Evolutionary conservation across 2,329 filamentous ascomycete genomes (phyloP), one percentile per base, ranked within the genome.

Genomic region (Thielaviopsis euricoi): DNA sequence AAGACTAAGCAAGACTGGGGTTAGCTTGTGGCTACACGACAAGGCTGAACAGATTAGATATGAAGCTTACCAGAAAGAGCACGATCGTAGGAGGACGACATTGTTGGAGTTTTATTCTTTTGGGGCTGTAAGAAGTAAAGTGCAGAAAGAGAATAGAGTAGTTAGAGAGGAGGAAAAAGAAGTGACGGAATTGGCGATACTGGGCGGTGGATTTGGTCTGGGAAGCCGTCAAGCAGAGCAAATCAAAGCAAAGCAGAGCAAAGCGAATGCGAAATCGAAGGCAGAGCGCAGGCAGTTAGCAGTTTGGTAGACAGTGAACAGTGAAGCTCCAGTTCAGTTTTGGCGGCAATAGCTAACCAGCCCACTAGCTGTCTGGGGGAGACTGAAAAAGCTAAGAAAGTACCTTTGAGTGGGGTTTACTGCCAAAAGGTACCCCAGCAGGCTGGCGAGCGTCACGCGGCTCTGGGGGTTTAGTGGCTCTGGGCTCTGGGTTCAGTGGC

Each of bases 11-110:
- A n/a, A 63, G 69, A 63, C 64, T 59, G 64, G 51, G 62, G 71
- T 80, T 74, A 80, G 75, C 69, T 60, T 43, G 46, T 43, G 50
- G 48, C 52, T 46, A 10, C 9, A 19, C 65, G 64, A 69, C 70
- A 70, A 61, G 62, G 61, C 58, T 62, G 25, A 60, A 64, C 62
- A 56, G 51, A 50, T 56, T 58, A 61, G 59, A 63, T 63, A 70
- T 53, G 62, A 43, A 56, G 69, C 84, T 76, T 83, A 96, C 90
- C 91, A 76, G 91, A 97, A 73, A 97, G 85, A 75, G 91, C 93
- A 86, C 93, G 87, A 78, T 98, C 93, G 77, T 98, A 98, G 74
- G 91, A 91, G 67, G 90, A 95, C 73, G 89, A 86, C 88, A 94
- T 83, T 66, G 56, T 68, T 62, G 53, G 57, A 58, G 60, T 37